phyloP scores from a whole-genome alignment of 768 basidiomycete genomes.

The Ramaria sp. region DNA sequence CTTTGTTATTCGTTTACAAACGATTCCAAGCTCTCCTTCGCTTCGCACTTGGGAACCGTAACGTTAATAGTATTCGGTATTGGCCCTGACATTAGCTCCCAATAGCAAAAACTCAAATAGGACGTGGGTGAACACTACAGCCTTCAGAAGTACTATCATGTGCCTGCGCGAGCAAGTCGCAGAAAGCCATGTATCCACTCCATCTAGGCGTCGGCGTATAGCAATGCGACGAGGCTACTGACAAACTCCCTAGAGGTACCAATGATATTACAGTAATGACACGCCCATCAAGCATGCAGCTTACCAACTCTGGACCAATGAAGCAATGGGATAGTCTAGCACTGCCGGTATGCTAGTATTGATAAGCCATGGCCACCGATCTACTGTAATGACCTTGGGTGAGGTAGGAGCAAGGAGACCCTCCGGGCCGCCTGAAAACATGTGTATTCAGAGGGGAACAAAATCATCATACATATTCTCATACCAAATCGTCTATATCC shows the following conservation, averaged over 20 bases:
- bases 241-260: conserved; percentile 34
- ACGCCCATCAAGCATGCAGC: conserved; percentile 17
- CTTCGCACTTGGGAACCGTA: no score
- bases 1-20: no score
- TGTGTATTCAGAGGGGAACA: conserved; percentile 8
- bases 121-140: no score
- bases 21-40: no score
- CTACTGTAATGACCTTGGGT: conserved; percentile 76
- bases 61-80: no score
- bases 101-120: no score
- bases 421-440: conserved; percentile 72
- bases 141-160: neutral
- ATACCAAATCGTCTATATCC: conserved; percentile 90
- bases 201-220: conserved; percentile 39
- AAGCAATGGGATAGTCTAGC: conserved; percentile 78
- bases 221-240: conserved; percentile 34
- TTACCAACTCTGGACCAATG: conserved; percentile 64
- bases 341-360: conserved; percentile 80
- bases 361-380: conserved; percentile 74
- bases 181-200: conserved; percentile 10
- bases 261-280: conserved; percentile 1
- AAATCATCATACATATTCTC: conserved; percentile 13
- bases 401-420: conserved; percentile 83
- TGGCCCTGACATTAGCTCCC: no score
- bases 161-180: conserved; percentile 6